Evolutionary conservation across 2,329 filamentous ascomycete genomes (phyloP).

Genomic region (Cladosporium sp.): DNA sequence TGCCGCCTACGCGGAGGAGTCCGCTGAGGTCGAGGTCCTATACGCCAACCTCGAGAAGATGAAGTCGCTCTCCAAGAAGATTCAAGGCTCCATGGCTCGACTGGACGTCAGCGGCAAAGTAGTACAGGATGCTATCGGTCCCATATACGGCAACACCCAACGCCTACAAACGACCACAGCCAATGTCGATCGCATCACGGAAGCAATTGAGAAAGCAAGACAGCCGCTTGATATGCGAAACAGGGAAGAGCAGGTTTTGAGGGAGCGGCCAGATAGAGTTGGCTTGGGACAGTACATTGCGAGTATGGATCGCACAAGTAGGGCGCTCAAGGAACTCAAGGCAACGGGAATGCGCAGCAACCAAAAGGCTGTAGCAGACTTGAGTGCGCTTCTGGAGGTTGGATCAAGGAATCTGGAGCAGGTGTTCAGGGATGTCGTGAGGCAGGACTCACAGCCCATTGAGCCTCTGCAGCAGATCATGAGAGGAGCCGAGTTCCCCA

Average conservation of each 20-base stretch:
- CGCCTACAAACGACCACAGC: conserved; percentile 81
- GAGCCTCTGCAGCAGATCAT: conserved; percentile 92
- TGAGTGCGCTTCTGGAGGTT: conserved; percentile 72
- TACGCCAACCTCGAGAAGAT: conserved; percentile 83
- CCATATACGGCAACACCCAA: conserved; percentile 89
- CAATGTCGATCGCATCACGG: conserved; percentile 84
- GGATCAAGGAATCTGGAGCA: conserved; percentile 83
- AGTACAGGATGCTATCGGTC: conserved; percentile 87
- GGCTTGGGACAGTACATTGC: conserved; percentile 83
- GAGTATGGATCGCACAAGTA: conserved; percentile 84
- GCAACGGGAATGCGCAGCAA: conserved; percentile 90
- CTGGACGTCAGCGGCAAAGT: conserved; percentile 87
- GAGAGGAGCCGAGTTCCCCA: conserved; percentile 74
- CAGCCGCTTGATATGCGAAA: conserved; percentile 92
- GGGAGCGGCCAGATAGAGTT: conserved; percentile 71
- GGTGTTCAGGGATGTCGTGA: conserved; percentile 76
- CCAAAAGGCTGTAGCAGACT: conserved; percentile 80
- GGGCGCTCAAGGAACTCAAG: conserved; percentile 80
- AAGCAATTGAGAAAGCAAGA: conserved; percentile 82
- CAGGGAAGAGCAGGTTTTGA: conserved; percentile 87
- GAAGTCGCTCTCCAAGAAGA: conserved; percentile 89
- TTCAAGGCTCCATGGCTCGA: conserved; percentile 80
- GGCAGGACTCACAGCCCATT: conserved; percentile 74
- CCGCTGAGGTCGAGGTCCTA: conserved; percentile 66
- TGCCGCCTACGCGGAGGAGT: conserved; percentile 64